Evolutionary conservation across 805 yeast species (phyloP), one percentile per base, ranked within the genome.

Genomic region (Wickerhamiella slavikovae): DNA sequence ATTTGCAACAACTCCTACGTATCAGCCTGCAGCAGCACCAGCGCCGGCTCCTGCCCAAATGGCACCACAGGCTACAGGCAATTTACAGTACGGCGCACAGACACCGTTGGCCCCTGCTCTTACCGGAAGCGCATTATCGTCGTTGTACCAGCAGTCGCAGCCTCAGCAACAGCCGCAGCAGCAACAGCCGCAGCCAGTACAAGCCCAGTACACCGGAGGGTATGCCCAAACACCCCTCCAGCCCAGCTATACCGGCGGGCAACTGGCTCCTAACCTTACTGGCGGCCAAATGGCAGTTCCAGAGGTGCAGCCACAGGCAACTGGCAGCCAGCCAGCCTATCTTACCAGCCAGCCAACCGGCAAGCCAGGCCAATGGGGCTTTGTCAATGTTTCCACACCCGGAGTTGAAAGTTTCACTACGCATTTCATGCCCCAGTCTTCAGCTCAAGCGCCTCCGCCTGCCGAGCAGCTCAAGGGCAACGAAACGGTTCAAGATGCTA

Each of bases 351-450:
- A 60, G 49, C 54, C 60, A 3, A 64, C 69, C 1, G 83, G 83
- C 5, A 60, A 54, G 38, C 83, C 82, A 0, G 83, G 83, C 15
- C 70, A 74, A 48, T 72, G 83, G 83, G 80, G 83, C 3, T 70
- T 74, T 55, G 71, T 70, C 25, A 61, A 72, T 18, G 72, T 75
- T 22, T 78, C 75, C 3, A 60, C 74, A 18, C 79, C 80, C 3
- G 79, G 79, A 5, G 52, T 71, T 35, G 73, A 66, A 33, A 65
- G 68, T 33, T 66, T 71, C 68, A 67, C 65, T 39, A 40, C 64
- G 31, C 77, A 71, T 40, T 72, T 74, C 48, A 57, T 71, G 57
- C 83, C 82, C 2, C 59, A 55, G 37, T 46, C 41, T 24, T 20
- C 2, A 25, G 18, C 11, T 3, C 28, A 6, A 23, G 26, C 10